Base-by-base conservation (phyloP, 106 monocot species). In the Apostasia shenzhenica region DNA sequence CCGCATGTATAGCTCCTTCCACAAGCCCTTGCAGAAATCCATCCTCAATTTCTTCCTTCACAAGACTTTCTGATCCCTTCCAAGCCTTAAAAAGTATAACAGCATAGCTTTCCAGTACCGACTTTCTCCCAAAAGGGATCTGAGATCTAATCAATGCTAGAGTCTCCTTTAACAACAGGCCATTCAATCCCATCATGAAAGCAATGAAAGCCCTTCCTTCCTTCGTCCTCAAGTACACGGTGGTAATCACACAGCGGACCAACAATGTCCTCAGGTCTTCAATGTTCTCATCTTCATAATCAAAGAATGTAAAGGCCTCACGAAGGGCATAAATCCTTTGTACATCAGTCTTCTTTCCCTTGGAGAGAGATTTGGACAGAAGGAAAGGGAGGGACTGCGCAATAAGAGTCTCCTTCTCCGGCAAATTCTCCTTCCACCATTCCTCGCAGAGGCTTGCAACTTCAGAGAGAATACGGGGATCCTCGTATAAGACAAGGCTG, bases 241-340 rank as follows among this genome's bases (percentile, higher is more conserved):
- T 93, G 40, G 90, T 72, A 48, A 93, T 75, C 41, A 93, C 74
- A 52, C 93, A 87, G 26, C 99, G 67, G 41, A 93, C 54, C 7
- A 99, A 73, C 46, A 99, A 68, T 61, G 85, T 72, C 54, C 75
- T 77, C 72, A 93, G 13, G 74, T 99, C 99, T 57, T 81, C 85
- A 43, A 87, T 90, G 72, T 93, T 99, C 69, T 99, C 99, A 55
- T 99, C 93, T 4, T 52, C 65, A 57, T 90, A 93, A 75, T 99
- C 99, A 46, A 93, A 84, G 71, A 93, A 50, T 44, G 57, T 6
- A 51, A 99, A 82, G 0, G 93, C 99, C 39, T 99, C 99, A 3
- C 85, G 74, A 39, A 99, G 80, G 1, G 80, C 71, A 54, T 79
- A 82, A 48, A 99, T 79, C 69, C 88, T 72, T 26, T 53, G 71